Evolutionary conservation across 23 red algal genomes (phyloP), one percentile per base, ranked within the genome.

Genomic region (Gracilaria domingensis): DNA sequence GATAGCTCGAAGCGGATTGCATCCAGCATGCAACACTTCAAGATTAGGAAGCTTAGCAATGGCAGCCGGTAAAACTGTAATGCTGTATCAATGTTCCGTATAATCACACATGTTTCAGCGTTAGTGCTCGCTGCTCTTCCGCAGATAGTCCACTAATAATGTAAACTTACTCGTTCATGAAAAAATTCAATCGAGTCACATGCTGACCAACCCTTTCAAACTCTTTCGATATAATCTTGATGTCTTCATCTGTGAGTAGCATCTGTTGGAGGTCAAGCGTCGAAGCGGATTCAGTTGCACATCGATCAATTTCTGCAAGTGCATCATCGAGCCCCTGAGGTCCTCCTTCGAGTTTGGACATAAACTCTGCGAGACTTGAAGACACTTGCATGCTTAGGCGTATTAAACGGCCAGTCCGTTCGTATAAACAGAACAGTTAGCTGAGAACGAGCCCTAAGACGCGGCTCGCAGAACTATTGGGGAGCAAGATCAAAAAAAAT

Each of bases 101-200:
- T 2, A 55, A 72, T 26, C 1, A 18, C 2, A 18, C 8, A 18
- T 64, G 25, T 32, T 30, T 64, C 12, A 13, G 28, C 6, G 59
- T 64, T 64, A 64, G 59, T 64, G 14, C 32, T 12, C 0, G 0
- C 59, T 18, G 28, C 8, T 64, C 59, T 11, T 0, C 59, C 18
- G 28, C 6, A 64, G 12, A 64, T 30, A 2, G 1, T 12, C 32
- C 32, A 5, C 28, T 30, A 26, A 64, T 30, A 8, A 3, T 17
- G 4, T 32, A 29, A 88, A 90, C 87, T 34, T 69, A 86, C 90
- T 94, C 92, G 47, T 94, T 94, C 82, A 94, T 80, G 38, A 94
- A 94, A 37, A 94, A 39, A 64, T 94, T 94, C 53, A 94, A 53
- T 1, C 24, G 67, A 17, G 67, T 87, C 36, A 94, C 71, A 81